phyloP scores from a whole-genome alignment of 2,329 filamentous ascomycete genomes.

The Coleophoma eucalyptorum region DNA sequence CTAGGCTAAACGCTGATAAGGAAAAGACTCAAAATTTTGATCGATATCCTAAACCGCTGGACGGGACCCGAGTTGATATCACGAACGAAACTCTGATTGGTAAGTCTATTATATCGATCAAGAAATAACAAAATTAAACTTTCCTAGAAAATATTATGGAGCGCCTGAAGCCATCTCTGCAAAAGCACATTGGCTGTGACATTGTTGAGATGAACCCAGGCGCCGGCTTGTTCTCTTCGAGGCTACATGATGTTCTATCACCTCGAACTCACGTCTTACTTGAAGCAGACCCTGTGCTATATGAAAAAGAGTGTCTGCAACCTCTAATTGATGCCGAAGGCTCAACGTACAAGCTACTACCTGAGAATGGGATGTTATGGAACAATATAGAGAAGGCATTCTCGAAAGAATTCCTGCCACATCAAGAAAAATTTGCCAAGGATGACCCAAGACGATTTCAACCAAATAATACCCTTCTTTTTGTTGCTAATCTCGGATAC shows the following conservation, averaged over 20 bases:
- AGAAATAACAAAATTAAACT: too few relatives aligned
- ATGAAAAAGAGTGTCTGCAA: constrained; percentile 52
- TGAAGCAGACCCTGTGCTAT: constrained; percentile 62
- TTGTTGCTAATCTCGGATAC: constrained; percentile 63
- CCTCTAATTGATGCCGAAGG: constrained; percentile 48
- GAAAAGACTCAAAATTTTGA: constrained; percentile 32
- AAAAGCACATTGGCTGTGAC: constrained; percentile 72
- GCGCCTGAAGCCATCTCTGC: constrained; percentile 66
- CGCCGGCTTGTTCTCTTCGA: constrained; percentile 71
- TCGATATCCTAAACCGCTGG: constrained; percentile 43
- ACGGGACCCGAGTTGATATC: constrained; percentile 45
- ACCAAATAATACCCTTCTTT: constrained; percentile 70
- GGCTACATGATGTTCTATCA: constrained; percentile 69
- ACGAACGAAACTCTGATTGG: constrained; percentile 45
- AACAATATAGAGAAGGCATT: constrained; percentile 54
- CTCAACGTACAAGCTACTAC: constrained; percentile 43
- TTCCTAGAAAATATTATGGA: constrained; percentile 38
- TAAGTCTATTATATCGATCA: constrained; percentile 7
- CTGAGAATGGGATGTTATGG: constrained; percentile 56
- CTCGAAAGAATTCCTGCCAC: constrained; percentile 43
- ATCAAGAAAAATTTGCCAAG: constrained; percentile 41
- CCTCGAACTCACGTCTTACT: constrained; percentile 82
- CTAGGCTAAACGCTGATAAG: not conserved
- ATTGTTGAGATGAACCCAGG: constrained; percentile 87
- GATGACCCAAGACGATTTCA: constrained; percentile 33